Evolutionary conservation across 495 filamentous ascomycete species (phyloP), one percentile per base, ranked within the genome.

Genomic region (Penicillium cataractarum): DNA sequence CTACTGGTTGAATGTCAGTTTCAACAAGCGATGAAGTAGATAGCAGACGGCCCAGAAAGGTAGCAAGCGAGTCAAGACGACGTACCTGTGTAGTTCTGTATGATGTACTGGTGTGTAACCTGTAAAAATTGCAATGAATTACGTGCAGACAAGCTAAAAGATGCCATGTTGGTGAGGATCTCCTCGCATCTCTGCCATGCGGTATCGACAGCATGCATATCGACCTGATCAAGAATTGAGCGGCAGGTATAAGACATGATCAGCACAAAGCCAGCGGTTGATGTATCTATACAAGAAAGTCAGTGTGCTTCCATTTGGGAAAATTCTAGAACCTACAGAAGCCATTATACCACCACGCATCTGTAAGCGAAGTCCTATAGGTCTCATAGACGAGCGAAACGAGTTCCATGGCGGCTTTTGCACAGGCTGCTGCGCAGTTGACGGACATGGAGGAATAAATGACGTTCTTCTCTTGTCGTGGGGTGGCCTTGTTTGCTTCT

Each of bases 291-390:
- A n/a, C 9, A 8, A 15, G 52, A 42, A 10, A 55, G 32, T 48
- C 13, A 54, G 7, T 7, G 19, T 0, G 7, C 0, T 31, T 21
- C 17, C 7, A 6, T 5, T n/a, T 27, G 1, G 1, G 26, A n/a
- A 42, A 51, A 8, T 9, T 19, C 10, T 3, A 6, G 7, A 37
- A 60, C 76, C n/a, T 67, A 81, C 78, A 82, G 19, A 80, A 76
- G 2, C 73, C 76, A 65, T 78, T 79, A 59, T 78, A 82, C 77
- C 80, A 82, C 80, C 80, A 82, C 4, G 79, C 73, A 37, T 75
- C 76, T 15, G 79, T 77, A 4, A 64, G 53, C 6, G 68, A 64
- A 3, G 79, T 79, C 19, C 57, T 64, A 48, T 80, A 80, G 6
- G 78, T 80, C 15, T 69, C 59, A 51, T 76, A 67, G 3, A 80